phyloP scores from a whole-genome alignment of 208 protist genomes.

The Angomonas ambiguus region DNA sequence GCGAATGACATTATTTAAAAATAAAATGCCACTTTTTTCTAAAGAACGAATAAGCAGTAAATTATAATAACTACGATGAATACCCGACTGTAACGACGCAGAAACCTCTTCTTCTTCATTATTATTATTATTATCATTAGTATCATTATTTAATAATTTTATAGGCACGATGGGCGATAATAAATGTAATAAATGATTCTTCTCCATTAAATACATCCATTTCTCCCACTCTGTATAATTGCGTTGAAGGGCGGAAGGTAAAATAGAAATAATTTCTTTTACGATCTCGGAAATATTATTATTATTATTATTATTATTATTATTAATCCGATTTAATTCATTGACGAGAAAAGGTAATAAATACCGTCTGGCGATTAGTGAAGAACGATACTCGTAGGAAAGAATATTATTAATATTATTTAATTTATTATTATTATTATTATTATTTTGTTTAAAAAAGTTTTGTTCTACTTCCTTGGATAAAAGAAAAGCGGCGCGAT shows the following conservation, averaged over 20 bases:
- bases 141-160: background rate
- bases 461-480: too few relatives aligned
- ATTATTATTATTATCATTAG: constrained; percentile 2
- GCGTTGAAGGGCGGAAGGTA: too few relatives aligned
- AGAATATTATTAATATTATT: too few relatives aligned
- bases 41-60: background rate
- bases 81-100: too few relatives aligned
- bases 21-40: background rate
- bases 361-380: too few relatives aligned
- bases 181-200: too few relatives aligned
- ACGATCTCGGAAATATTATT: background rate
- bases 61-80: background rate
- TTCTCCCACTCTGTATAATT: too few relatives aligned
- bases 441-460: too few relatives aligned
- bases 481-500: too few relatives aligned
- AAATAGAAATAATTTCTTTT: background rate
- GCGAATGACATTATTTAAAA: background rate
- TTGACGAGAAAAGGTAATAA: background rate
- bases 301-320: constrained; percentile 2
- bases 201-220: too few relatives aligned
- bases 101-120: background rate
- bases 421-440: background rate
- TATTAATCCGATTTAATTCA: background rate
- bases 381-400: too few relatives aligned
- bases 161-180: too few relatives aligned